Evolutionary conservation across 257 asterid species (phyloP), one percentile per base, ranked within the genome.

Genomic region (Petunia secreta): DNA sequence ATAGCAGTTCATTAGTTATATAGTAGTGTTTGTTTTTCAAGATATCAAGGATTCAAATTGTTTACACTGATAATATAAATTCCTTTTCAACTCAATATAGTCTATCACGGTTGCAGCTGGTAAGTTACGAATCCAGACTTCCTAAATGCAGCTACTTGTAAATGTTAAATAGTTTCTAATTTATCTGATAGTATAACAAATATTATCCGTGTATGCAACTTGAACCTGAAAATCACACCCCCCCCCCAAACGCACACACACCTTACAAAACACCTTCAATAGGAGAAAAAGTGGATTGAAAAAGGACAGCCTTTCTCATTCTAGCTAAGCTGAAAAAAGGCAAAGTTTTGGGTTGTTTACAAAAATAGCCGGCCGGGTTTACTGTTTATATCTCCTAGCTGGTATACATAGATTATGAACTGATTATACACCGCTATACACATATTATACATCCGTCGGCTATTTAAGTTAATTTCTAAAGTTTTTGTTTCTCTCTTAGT

Each of bases 1-100:
- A 71, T 44, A 34, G 44, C 44, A 73, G 78, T 36, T 50, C 62
- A 73, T 73, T 50, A 36, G 78, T 38, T 73, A 36, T 73, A 36
- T 36, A 73, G 50, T 13, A 6, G 11, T 46, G 34, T 50, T 34
- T 6, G 62, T 36, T 71, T n/a, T 15, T 50, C 34, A 50, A 50
- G 62, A 73, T 48, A 50, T 73, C 62, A 50, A 48, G 60, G 6
- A 50, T 57, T 2, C 11, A 50, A 25, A 5, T 38, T 46, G 10
- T 2, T 25, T 34, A 71, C 5, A 25, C 16, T 2, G 8, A 46
- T 4, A 9, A 43, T 5, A 46, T 2, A 48, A 57, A 34, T 6
- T 25, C 25, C 0, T 11, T 36, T 73, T 13, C 78, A 50, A 50
- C 25, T 73, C 78, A 73, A 73, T 34, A 50, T 50, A 73, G 78